These are phyloP conservation scores for Lipomyces spencermartinsiae DNA, from an alignment of 805 yeast species.

Conservation along the genomic window DNA sequence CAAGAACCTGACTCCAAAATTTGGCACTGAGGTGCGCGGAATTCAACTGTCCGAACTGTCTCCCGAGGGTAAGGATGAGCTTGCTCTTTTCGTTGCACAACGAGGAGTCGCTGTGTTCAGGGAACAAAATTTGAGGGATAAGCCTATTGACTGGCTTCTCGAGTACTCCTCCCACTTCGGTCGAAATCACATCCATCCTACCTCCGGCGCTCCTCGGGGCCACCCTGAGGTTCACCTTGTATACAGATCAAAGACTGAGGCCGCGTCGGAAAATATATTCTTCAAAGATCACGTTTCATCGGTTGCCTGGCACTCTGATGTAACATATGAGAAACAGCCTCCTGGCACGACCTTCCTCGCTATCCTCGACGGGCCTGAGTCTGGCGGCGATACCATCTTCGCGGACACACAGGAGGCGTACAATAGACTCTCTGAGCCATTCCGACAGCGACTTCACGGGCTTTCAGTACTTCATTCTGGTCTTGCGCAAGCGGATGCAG, in stretches of 20 bases:
- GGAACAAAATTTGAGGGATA: conserved; percentile 64
- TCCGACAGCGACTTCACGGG: conserved; percentile 55
- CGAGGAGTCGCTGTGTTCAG: conserved; percentile 72
- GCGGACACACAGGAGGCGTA: conserved; percentile 61
- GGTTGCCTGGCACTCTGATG: conserved; percentile 72
- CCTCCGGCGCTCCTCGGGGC: conserved; percentile 69
- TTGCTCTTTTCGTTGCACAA: conserved; percentile 70
- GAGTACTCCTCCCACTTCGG: conserved; percentile 70
- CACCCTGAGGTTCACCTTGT: conserved; percentile 68
- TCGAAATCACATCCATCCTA: conserved; percentile 72
- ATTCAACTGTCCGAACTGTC: conserved; percentile 62
- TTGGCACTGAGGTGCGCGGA: conserved; percentile 70
- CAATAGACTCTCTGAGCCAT: conserved; percentile 58
- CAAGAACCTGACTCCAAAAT: conserved; percentile 64
- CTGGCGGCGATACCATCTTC: conserved; percentile 62
- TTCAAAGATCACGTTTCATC: conserved; percentile 39
- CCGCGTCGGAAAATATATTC: conserved; percentile 29
- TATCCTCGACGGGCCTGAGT: conserved; percentile 61
- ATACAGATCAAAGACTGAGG: conserved; percentile 58
- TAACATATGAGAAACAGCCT: conserved; percentile 74
- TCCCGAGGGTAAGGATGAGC: conserved; percentile 63
- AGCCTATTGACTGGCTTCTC: conserved; percentile 41
- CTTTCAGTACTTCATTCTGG: conserved; percentile 73
- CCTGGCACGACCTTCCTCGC: conserved; percentile 73
- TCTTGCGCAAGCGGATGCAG: conserved; percentile 62